Evolutionary conservation across 257 asterid genomes (phyloP), one percentile per base, ranked within the genome.

Genomic region (Nicotiana benthamiana): DNA sequence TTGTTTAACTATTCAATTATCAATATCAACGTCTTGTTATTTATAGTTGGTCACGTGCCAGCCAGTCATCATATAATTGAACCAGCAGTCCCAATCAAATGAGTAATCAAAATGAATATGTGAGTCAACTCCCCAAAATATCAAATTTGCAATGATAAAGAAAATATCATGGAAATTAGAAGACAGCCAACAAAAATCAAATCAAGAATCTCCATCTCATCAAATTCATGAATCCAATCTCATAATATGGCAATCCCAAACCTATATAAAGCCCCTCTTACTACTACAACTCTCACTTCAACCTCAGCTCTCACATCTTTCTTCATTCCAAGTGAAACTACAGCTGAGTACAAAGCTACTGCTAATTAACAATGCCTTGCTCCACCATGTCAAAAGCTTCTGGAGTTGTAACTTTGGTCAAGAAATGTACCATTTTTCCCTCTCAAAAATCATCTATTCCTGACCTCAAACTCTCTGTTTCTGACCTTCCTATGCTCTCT

Each of bases 401-500:
- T 22, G 1, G 0, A 0, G 22, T 87, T n/a, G 57, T 82, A 0
- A 80, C 88, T 2, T 4, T 86, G 18, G 27, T 90, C 64, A 86
- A 90, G 9, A 81, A 78, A 76, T 83, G 86, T 80, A 87, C 80
- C 0, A 80, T 92, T 26, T 83, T 66, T 20, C 97, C 97, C 2
- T 84, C 87, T 6, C 75, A 81, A n/a, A 80, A 82, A 46, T 90
- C 96, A 16, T 46, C 81, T 10, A 9, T 85, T 0, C 46, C 79
- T 7, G 85, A 90, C 27, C 88, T 92, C 4, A 89, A 92, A 70
- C 92, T 92, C 79, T 92, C 97, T 0, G 93, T 92, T 22, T 92
- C 93, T 4, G 97, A 92, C 80, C 91, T 91, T 1, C 96, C 97
- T 1, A 91, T 92, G 97, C 93, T 92, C 46, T 92, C 97, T 53